Percentiles rank a stretch among this genome's conserved stretches.
These are phyloP conservation scores for Trichophyton mentagrophytes DNA, from an alignment of 2,329 filamentous ascomycete species.

Conservation along the genomic window DNA sequence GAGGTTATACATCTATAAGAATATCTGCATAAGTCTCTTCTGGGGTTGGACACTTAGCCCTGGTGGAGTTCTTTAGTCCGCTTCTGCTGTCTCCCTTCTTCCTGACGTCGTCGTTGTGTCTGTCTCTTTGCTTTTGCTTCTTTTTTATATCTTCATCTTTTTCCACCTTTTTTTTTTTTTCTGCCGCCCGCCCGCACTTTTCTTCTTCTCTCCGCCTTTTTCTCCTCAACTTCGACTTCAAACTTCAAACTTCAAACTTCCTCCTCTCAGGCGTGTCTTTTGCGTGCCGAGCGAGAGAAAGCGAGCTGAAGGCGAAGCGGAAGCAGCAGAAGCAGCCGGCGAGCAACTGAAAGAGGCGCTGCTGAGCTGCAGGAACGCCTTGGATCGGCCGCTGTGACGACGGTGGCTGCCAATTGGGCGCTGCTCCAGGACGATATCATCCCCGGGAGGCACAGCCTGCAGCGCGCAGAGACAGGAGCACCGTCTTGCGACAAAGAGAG, in stretches of 20 bases:
- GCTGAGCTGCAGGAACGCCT: constrained; percentile 1
- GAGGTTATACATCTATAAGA: neutral
- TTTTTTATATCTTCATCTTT: neutral
- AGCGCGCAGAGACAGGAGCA: neutral
- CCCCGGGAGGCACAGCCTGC: neutral
- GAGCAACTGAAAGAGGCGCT: neutral
- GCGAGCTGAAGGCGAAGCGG: neutral
- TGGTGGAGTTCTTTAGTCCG: neutral
- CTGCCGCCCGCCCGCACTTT: neutral
- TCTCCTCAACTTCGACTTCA: neutral
- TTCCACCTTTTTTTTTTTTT: neutral
- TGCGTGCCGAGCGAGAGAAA: neutral
- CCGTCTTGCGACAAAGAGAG: neutral
- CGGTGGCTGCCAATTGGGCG: constrained; percentile 1
- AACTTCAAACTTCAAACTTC: neutral
- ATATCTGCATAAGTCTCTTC: neutral
- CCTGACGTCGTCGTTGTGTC: no score
- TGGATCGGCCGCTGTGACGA: constrained; percentile 2
- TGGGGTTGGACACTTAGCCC: neutral
- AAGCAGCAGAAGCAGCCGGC: neutral
- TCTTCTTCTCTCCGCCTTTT: constrained; percentile 7
- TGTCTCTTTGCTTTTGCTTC: neutral
- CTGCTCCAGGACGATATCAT: neutral
- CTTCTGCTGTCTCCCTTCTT: neutral
- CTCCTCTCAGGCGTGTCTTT: neutral